Conservation (phyloP, 345 rosid species). For the Bretschneidera sinensis region DNA sequence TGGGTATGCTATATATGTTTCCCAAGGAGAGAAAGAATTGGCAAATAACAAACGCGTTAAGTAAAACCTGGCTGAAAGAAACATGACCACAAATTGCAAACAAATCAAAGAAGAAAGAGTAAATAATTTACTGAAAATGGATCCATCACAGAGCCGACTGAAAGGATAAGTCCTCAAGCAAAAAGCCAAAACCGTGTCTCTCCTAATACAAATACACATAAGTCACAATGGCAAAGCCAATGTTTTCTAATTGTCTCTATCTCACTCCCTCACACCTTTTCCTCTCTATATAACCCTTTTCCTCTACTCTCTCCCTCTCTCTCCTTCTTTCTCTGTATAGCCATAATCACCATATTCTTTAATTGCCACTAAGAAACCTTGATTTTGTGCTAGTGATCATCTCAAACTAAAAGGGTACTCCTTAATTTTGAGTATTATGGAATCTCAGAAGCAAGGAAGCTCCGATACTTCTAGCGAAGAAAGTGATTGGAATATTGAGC, state of each 20-base stretch:
- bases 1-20: neutral
- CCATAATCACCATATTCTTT: too few relatives aligned
- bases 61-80: conserved; percentile 17
- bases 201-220: conserved; percentile 16
- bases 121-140: conserved; percentile 16
- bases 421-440: conserved; percentile 28
- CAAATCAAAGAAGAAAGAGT: neutral
- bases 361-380: too few relatives aligned
- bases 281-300: conserved; percentile 4
- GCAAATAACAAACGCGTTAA: neutral
- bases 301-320: conserved; percentile 1
- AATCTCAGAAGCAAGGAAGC: conserved; percentile 23
- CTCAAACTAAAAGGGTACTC: too few relatives aligned
- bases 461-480: conserved; percentile 32
- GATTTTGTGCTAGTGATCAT: too few relatives aligned
- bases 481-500: conserved; percentile 20
- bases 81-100: conserved; percentile 18
- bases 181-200: conserved; percentile 28
- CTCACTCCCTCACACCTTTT: neutral
- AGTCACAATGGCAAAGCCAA: conserved; percentile 23
- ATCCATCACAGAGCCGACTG: conserved; percentile 26
- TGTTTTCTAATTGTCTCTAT: conserved; percentile 34
- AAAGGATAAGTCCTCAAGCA: conserved; percentile 20
- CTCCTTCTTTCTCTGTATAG: neutral
- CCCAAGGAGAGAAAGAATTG: neutral